Base-by-base conservation (phyloP, 768 basidiomycete species). In the Infundibulicybe gibba region DNA sequence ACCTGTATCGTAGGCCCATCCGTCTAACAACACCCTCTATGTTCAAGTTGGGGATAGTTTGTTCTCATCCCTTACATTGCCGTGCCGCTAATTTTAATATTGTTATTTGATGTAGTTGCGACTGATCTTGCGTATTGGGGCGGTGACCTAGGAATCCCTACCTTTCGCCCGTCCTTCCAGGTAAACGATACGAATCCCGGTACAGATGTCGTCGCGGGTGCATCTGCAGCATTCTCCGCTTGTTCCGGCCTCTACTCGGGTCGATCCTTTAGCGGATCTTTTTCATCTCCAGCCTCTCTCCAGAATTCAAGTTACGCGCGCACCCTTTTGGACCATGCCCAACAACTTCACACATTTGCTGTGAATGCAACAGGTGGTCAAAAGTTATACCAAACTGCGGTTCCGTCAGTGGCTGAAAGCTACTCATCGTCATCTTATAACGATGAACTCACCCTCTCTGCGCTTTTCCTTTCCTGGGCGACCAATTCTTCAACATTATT, bases 61-160 rank as follows among this genome's bases (percentile, higher is more conserved):
- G 73, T 62, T 31, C 32, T 21, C 35, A 31, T 31, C n/a, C 34
- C 15, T 20, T 30, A 33, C 42, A 15, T 15, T 15, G 14, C 43
- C 19, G 37, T 44, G n/a, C 43, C 31, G 48, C n/a, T n/a, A 39
- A 52, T 32, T 50, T 12, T 25, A 25, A 30, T 16, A 6, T 32
- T 40, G 12, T 14, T 34, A 21, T 19, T 37, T 4, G 15, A 21
- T 33, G n/a, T 53, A 83, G 86, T 71, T 19, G 65, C 79, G 45
- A 58, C 77, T 15, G 88, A 93, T 60, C 77, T 88, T 54, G 73
- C 73, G 2, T 97, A 97, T 60, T 95, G 94, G 92, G 94, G 91
- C 49, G 90, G 87, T 10, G 94, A 97, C 55, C 74, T 71, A 40
- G 72, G 71, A 48, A 89, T 97, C 42, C 92, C 92, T 10, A 65